Evolutionary conservation across 192 early-diverging fungal species (phyloP).

Genomic region (Podochytrium sp.): DNA sequence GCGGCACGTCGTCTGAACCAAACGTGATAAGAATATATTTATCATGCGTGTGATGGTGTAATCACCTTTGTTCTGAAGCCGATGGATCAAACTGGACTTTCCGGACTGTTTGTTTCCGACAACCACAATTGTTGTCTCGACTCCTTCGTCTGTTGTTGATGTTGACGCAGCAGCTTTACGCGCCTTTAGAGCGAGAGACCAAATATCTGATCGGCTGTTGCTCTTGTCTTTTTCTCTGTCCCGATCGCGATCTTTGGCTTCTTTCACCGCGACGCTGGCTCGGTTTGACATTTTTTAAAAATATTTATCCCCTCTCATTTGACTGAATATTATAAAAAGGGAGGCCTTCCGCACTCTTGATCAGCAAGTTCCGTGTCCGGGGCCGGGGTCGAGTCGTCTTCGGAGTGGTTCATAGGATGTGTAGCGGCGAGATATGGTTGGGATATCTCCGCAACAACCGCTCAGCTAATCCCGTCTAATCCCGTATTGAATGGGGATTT

Average conservation of each 20-base stretch:
- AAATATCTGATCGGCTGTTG: slow-evolving; percentile 35
- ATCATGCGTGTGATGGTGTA: not conserved
- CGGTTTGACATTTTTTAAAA: too few relatives aligned
- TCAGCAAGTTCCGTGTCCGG: too few relatives aligned
- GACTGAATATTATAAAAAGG: too few relatives aligned
- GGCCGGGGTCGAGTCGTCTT: too few relatives aligned
- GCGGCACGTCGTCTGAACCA: slow-evolving; percentile 46
- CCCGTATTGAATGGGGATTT: too few relatives aligned
- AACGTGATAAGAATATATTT: not conserved
- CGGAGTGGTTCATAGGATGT: too few relatives aligned
- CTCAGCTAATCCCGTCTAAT: too few relatives aligned
- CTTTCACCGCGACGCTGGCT: too few relatives aligned
- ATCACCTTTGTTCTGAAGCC: slow-evolving; percentile 54
- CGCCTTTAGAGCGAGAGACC: slow-evolving; percentile 47
- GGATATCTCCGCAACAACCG: too few relatives aligned
- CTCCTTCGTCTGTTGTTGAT: slow-evolving; percentile 30
- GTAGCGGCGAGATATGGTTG: too few relatives aligned
- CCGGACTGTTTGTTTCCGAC: slow-evolving; percentile 44
- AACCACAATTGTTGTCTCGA: slow-evolving; percentile 52
- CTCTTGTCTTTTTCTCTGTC: not conserved
- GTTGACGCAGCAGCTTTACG: slow-evolving; percentile 20
- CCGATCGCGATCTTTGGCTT: not conserved
- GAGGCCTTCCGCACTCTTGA: too few relatives aligned
- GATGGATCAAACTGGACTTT: slow-evolving; percentile 48
- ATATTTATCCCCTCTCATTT: too few relatives aligned